These are phyloP conservation scores for Blastomyces silverae DNA, from an alignment of 2,329 filamentous ascomycete species.

Conservation along the genomic window DNA sequence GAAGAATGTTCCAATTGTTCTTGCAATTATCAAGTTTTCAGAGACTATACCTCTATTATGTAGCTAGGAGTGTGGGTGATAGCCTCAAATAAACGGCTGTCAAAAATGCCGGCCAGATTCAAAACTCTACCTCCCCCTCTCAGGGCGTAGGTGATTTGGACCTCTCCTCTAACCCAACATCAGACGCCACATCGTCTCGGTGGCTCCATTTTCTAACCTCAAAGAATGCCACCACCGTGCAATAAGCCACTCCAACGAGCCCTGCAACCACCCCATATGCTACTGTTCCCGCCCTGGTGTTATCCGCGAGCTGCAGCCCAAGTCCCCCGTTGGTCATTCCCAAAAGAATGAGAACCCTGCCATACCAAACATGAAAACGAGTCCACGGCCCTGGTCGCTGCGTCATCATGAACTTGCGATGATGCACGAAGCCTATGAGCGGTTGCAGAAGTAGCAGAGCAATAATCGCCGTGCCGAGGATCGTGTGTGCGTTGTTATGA, in stretches of 20 bases:
- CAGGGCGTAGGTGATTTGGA: neutral
- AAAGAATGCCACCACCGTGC: constrained; percentile 25
- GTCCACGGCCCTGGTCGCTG: constrained; percentile 17
- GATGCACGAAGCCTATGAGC: constrained; percentile 27
- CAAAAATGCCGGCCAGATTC: neutral
- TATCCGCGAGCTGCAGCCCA: constrained; percentile 44
- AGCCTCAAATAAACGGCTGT: neutral
- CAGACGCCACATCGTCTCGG: neutral
- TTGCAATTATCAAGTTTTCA: neutral
- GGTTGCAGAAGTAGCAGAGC: constrained; percentile 29
- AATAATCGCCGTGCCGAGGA: constrained; percentile 28
- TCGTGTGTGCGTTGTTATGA: constrained; percentile 27
- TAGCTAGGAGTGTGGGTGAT: neutral
- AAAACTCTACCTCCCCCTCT: neutral
- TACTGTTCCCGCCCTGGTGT: constrained; percentile 36
- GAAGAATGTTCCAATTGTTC: neutral
- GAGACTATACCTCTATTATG: neutral
- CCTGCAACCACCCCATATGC: constrained; percentile 47
- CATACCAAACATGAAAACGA: constrained; percentile 49
- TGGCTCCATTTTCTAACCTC: constrained; percentile 18
- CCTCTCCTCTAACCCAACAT: constrained; percentile 2
- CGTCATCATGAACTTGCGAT: constrained; percentile 25
- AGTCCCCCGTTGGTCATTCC: constrained; percentile 54
- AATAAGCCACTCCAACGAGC: constrained; percentile 41
- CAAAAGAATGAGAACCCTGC: constrained; percentile 45